These are phyloP conservation scores for Lachnum nothofagi DNA, from an alignment of 2,329 filamentous ascomycete species.

Conservation along the genomic window DNA sequence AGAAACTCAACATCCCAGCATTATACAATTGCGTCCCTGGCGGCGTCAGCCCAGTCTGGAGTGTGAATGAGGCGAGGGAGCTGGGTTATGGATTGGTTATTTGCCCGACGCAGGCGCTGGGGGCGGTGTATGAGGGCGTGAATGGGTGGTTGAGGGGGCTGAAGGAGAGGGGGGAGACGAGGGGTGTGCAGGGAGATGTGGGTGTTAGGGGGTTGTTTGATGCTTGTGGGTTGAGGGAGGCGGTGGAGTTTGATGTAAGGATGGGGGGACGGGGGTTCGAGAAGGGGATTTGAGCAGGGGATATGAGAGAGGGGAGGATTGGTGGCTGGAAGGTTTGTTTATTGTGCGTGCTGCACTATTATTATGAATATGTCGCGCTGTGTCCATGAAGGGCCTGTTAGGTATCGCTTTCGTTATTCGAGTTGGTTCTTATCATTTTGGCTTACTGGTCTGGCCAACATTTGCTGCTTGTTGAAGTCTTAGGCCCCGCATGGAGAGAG, in stretches of 20 bases:
- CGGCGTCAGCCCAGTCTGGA: conserved; percentile 50
- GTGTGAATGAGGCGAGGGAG: conserved; percentile 46
- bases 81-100: conserved; percentile 56
- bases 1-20: conserved; percentile 41
- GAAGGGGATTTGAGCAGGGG: conserved; percentile 9
- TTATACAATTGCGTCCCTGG: conserved; percentile 54
- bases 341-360: too few relatives aligned
- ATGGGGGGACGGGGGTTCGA: conserved; percentile 13
- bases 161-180: conserved; percentile 26
- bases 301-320: too few relatives aligned
- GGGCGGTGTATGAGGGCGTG: conserved; percentile 2
- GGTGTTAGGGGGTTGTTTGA: conserved; percentile 46
- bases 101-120: conserved; percentile 36
- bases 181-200: conserved; percentile 37
- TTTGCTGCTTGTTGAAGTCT: too few relatives aligned
- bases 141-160: neutral
- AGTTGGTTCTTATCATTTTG: too few relatives aligned
- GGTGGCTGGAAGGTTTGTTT: too few relatives aligned
- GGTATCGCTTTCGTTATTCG: too few relatives aligned
- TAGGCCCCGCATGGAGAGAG: too few relatives aligned
- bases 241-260: conserved; percentile 43
- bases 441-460: too few relatives aligned
- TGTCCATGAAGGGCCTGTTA: too few relatives aligned
- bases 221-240: conserved; percentile 47
- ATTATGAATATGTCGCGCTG: too few relatives aligned